Evolutionary conservation across 257 asterid species (phyloP), one percentile per base, ranked within the genome.

Genomic region (Datura wrightii): DNA sequence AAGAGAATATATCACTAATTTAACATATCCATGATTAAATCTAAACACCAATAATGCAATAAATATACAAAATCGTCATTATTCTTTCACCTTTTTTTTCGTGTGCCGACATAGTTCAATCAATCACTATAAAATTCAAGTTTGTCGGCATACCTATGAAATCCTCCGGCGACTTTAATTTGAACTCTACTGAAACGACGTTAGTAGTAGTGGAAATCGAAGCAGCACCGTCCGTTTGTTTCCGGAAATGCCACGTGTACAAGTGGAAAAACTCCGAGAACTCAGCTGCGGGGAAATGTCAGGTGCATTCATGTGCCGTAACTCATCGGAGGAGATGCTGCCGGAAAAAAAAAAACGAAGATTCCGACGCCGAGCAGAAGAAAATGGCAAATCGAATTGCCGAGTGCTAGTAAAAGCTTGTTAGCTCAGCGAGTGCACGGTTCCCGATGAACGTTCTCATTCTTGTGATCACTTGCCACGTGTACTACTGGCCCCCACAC

Each of bases 11-110:
- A 50, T 36, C 4, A 48, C 9, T 24, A 76, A 50, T 24, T 76
- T 31, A 50, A 48, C 7, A 37, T 13, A 48, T 48, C 81, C 39
- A 76, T 76, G 14, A 50, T 76, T 76, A 76, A 31, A n/a, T 76
- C 46, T 76, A 76, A 13, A 31, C 44, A 24, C 63, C 42, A 76
- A 76, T 76, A 13, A 76, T 50, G 58, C 62, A 76, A 69, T 4
- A 37, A 66, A 66, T 36, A 69, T 16, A 76, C 5, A 50, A 13
- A n/a, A 2, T 52, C 56, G 14, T 13, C 8, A 13, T 11, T 50
- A 48, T 76, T 31, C 3, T 76, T 50, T 13, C 44, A 24, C 10
- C 8, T 0, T 24, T 24, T 9, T 74, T 19, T 31, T 14, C 11
- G 24, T 31, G 1, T 76, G 37, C 81, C 81, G 81, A 50, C 62